A percentile compares a stretch with the other conserved stretches of the same genome.
phyloP scores from a whole-genome alignment of 495 filamentous ascomycete species.

The Cudoniella acicularis region DNA sequence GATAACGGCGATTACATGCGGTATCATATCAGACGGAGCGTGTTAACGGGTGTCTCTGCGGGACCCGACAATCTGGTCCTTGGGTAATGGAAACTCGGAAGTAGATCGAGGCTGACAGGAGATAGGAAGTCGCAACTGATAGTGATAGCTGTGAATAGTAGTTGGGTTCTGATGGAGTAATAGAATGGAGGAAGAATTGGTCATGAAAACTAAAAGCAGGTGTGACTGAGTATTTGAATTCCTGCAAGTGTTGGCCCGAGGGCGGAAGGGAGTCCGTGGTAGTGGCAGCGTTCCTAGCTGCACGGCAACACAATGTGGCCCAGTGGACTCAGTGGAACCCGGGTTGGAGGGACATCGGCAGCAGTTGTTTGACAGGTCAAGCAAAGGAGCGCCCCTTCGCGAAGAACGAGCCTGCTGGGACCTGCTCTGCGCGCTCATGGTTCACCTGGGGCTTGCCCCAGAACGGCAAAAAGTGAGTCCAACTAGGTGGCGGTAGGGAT shows the following conservation, averaged over 20 bases:
- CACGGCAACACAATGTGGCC: no score
- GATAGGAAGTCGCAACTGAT: not conserved
- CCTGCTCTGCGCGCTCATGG: no score
- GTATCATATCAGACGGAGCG: constrained; percentile 15
- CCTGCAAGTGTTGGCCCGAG: constrained; percentile 11
- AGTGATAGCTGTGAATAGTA: constrained; percentile 1
- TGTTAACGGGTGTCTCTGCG: constrained; percentile 7
- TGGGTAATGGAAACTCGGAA: constrained; percentile 15
- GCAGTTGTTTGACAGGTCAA: not conserved
- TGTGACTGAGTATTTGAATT: constrained; percentile 23
- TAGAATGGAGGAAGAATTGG: constrained; percentile 18
- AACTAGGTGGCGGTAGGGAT: no score
- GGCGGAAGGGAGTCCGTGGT: constrained; percentile 2
- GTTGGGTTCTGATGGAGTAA: constrained; percentile 18
- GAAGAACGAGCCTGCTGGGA: not conserved
- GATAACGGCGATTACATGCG: constrained; percentile 18
- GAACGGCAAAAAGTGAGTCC: no score
- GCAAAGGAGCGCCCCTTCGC: no score
- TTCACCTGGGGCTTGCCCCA: not conserved
- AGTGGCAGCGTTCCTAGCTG: not conserved
- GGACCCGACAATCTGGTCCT: constrained; percentile 8
- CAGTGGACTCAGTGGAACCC: no score
- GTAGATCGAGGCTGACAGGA: constrained; percentile 19
- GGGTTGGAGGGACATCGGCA: not conserved
- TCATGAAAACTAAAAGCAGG: constrained; percentile 18